Evolutionary conservation across 179 eudicot species (phyloP).

Genomic region (Spinacia oleracea): DNA sequence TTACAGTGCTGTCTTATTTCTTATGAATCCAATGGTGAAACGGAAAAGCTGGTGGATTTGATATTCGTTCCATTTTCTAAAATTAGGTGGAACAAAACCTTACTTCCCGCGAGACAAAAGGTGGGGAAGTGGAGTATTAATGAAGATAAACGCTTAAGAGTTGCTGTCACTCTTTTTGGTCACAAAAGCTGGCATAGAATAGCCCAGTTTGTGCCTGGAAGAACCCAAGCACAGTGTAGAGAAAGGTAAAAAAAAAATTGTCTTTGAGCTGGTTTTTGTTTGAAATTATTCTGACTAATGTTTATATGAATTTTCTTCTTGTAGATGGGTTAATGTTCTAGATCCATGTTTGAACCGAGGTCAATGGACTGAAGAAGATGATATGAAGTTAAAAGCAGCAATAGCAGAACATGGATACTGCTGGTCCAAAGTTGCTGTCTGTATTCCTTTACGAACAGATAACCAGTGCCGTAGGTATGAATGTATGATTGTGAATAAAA

Average conservation of each 20-base stretch:
- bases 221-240: constrained; percentile 87
- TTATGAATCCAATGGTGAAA: neutral
- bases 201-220: constrained; percentile 76
- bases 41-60: neutral
- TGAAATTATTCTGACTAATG: neutral
- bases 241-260: constrained; percentile 54
- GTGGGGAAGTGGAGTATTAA: constrained; percentile 67
- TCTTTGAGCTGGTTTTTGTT: neutral
- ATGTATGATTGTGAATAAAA: too few species aligned
- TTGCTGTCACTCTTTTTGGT: constrained; percentile 73
- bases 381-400: constrained; percentile 61
- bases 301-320: constrained; percentile 24
- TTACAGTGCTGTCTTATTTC: constrained; percentile 5
- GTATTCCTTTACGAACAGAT: constrained; percentile 75
- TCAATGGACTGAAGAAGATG: constrained; percentile 80
- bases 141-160: constrained; percentile 78
- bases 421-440: constrained; percentile 82
- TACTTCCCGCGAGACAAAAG: constrained; percentile 76
- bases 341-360: constrained; percentile 67
- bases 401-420: constrained; percentile 56
- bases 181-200: constrained; percentile 72
- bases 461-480: constrained; percentile 73
- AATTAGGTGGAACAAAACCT: constrained; percentile 76
- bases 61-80: neutral
- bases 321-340: constrained; percentile 79